Percentiles rank a stretch among this genome's conserved stretches.
These are phyloP conservation scores for Geranomyces michiganensis DNA, from an alignment of 192 early-diverging fungal species.

Conservation along the genomic window DNA sequence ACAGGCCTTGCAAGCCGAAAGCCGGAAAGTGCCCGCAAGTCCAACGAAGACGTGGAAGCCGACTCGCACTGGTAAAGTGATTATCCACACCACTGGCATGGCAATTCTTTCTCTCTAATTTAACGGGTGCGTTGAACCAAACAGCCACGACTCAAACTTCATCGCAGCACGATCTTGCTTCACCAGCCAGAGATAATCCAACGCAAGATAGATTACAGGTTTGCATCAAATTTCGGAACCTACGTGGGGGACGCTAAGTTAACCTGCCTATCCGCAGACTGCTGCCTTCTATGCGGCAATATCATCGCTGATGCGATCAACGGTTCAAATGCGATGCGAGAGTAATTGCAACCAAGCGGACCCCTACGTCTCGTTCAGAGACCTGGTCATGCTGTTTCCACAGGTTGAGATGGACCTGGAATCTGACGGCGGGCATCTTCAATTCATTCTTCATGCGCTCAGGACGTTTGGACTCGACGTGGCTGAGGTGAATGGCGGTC, in stretches of 20 bases:
- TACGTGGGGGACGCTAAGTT: too few species aligned
- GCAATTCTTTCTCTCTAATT: too few species aligned
- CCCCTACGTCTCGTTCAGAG: neutral
- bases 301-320: slow-evolving; percentile 4
- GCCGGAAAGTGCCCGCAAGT: too few species aligned
- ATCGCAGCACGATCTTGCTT: too few species aligned
- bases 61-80: neutral
- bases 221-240: too few species aligned
- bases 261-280: neutral
- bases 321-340: neutral
- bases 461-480: neutral
- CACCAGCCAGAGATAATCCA: too few species aligned
- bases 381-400: neutral
- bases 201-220: too few species aligned
- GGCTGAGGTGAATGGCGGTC: neutral
- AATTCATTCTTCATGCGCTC: neutral
- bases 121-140: too few species aligned
- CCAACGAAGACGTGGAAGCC: neutral
- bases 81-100: too few species aligned
- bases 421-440: neutral
- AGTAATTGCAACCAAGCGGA: neutral
- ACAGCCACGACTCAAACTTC: too few species aligned
- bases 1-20: neutral
- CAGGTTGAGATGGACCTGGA: neutral
- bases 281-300: neutral